Evolutionary conservation across 108 stramenopile species (phyloP), one percentile per base, ranked within the genome.

Genomic region (Skeletonema costatum): DNA sequence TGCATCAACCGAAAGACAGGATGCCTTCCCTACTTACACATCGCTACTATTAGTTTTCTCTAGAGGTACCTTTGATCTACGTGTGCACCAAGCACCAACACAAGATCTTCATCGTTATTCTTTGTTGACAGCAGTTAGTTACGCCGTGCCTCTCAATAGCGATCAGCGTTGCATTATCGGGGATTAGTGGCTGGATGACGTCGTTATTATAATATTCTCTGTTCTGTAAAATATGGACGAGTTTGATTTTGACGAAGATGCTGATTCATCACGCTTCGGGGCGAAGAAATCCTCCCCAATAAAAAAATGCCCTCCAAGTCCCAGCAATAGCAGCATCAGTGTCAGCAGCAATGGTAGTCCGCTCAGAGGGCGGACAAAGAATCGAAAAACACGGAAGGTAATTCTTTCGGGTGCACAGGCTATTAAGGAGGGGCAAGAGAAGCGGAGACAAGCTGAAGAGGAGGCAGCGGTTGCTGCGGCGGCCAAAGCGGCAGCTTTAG

Each of bases 161-260:
- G 39, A 36, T 36, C 2, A 41, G 39, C 44, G 44, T n/a, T 46
- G 44, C 44, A 46, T 46, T 46, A 16, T n/a, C 16, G 16, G 16
- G 16, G 16, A n/a, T 46, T 46, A 16, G 44, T 11, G 14, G 16
- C 16, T 46, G 16, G 16, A 46, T 46, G 44, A 1, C 44, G 44
- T 42, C 13, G 13, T 12, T n/a, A 4, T 46, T 46, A n/a, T 29
- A 56, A 50, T 50, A 46, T 19, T 51, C 17, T 46, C 16, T n/a
- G 44, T 16, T n/a, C 3, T n/a, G 16, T 46, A n/a, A 46, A 56
- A 10, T 25, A 56, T 56, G 53, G 25, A 56, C 25, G 53, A 56
- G 53, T 56, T 56, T 56, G 53, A 56, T 56, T 56, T 56, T 56
- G 53, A 56, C 25, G 25, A 9, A 56, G 53, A 56, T 56, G 8